phyloP scores from a whole-genome alignment of 2,329 filamentous ascomycete genomes.

The Beauveria sp. region DNA sequence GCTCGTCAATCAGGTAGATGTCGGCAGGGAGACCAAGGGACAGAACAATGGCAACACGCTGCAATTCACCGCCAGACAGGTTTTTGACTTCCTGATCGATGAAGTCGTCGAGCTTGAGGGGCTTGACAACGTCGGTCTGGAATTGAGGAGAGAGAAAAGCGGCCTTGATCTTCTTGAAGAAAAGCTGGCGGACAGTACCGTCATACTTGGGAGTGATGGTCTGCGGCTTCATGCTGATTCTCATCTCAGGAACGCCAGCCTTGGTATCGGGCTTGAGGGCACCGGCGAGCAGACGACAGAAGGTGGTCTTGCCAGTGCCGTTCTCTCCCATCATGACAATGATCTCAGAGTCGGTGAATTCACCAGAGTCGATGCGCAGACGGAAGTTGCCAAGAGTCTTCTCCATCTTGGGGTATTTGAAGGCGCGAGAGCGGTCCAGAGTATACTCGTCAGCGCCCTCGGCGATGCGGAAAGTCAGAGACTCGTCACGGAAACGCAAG shows the following conservation, averaged over 20 bases:
- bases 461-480: slow-evolving; percentile 86
- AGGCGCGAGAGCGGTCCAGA: slow-evolving; percentile 75
- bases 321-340: slow-evolving; percentile 99
- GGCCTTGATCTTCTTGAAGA: slow-evolving; percentile 99
- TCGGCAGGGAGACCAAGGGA: slow-evolving; percentile 93
- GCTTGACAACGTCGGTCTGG: slow-evolving; percentile 99
- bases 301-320: slow-evolving; percentile 98
- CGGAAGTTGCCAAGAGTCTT: slow-evolving; percentile 89
- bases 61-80: slow-evolving; percentile 96
- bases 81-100: slow-evolving; percentile 99
- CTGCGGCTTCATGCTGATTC: slow-evolving; percentile 98
- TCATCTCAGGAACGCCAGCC: slow-evolving; percentile 79
- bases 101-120: slow-evolving; percentile 97
- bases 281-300: slow-evolving; percentile 93
- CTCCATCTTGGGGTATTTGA: slow-evolving; percentile 82
- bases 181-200: slow-evolving; percentile 92
- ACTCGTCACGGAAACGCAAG: slow-evolving; percentile 95
- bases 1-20: slow-evolving; percentile 98
- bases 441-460: slow-evolving; percentile 86
- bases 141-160: slow-evolving; percentile 96
- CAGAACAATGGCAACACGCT: slow-evolving; percentile 96
- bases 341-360: slow-evolving; percentile 97
- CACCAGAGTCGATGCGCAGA: slow-evolving; percentile 70
- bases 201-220: slow-evolving; percentile 98
- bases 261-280: slow-evolving; percentile 82